Percentiles rank a stretch among this genome's conserved stretches.
These are phyloP conservation scores for Moniliophthora roreri DNA, from an alignment of 1,284 basidiomycete species.

Conservation along the genomic window DNA sequence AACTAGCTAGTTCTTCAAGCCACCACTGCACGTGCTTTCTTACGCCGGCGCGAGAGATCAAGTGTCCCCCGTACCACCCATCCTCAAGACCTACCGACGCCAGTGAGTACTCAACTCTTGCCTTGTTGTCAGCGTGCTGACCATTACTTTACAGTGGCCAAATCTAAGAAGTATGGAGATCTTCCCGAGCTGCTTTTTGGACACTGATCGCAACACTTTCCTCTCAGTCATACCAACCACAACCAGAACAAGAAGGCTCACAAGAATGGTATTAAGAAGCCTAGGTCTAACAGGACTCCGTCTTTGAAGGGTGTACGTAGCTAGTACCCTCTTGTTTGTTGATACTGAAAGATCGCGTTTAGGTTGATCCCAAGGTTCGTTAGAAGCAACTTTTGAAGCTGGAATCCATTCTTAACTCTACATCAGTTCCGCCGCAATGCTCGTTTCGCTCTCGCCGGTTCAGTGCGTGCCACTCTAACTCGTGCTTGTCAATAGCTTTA, in stretches of 20 bases:
- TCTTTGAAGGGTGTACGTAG: slow-evolving; percentile 89
- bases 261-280: slow-evolving; percentile 93
- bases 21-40: neutral
- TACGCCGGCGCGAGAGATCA: neutral
- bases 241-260: slow-evolving; percentile 96
- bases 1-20: slow-evolving; percentile 11
- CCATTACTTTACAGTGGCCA: slow-evolving; percentile 61
- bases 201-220: slow-evolving; percentile 15
- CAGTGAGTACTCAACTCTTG: neutral
- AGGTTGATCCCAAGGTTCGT: slow-evolving; percentile 86
- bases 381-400: slow-evolving; percentile 11
- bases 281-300: slow-evolving; percentile 73
- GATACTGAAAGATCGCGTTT: slow-evolving; percentile 2
- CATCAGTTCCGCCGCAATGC: slow-evolving; percentile 85
- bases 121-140: neutral
- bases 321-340: neutral
- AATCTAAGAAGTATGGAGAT: slow-evolving; percentile 72
- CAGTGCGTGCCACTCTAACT: slow-evolving; percentile 50
- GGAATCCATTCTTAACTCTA: slow-evolving; percentile 13
- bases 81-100: slow-evolving; percentile 8
- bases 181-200: neutral
- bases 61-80: neutral
- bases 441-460: slow-evolving; percentile 74
- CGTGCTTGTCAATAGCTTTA: neutral
- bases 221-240: slow-evolving; percentile 80